Base-by-base conservation (phyloP, 331 rosid genomes). In the Dryas integrifolia region DNA sequence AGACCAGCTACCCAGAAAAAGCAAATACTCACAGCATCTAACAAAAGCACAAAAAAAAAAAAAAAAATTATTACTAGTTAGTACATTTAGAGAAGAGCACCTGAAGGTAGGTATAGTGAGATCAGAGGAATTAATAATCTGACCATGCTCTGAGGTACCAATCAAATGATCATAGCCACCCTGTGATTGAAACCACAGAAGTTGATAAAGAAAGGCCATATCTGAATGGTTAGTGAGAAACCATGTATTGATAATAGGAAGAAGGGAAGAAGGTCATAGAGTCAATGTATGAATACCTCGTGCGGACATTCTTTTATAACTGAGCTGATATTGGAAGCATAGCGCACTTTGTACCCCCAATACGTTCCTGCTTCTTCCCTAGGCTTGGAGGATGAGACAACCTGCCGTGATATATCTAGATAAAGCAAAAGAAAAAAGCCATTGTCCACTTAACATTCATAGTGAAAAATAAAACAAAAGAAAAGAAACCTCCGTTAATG, bases 291-390 rank as follows among this genome's bases (percentile, higher is more conserved):
- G 55, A 58, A 75, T 80, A 95, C 98, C 93, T 89, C 80, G 77
- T 84, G 83, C 5, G 85, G 68, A 76, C 89, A 88, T 76, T 84
- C 96, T 56, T 76, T 88, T 68, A 87, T 80, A 47, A 91, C 90
- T 0, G 96, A 81, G 79, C 87, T 86, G 58, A 95, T 52, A 80
- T 86, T 86, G 73, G 88, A 91, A 51, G 98, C 96, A 81, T 88
- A 91, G 49, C 98, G 94, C 69, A 92, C 98, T 86, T 76, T 89
- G 85, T 95, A 95, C 40, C 98, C 98, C 98, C 98, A 95, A 76
- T 91, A 95, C 7, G 56, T 67, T 73, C 96, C 96, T 63, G 77
- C 80, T 83, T 88, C 96, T 83, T 94, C 92, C 87, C 88, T 78
- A 9, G 98, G 96, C 85, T 83, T 89, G 65, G 86, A 85, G n/a